Evolutionary conservation across 192 early-diverging fungal species (phyloP).

Genomic region (Coemansia sp.): DNA sequence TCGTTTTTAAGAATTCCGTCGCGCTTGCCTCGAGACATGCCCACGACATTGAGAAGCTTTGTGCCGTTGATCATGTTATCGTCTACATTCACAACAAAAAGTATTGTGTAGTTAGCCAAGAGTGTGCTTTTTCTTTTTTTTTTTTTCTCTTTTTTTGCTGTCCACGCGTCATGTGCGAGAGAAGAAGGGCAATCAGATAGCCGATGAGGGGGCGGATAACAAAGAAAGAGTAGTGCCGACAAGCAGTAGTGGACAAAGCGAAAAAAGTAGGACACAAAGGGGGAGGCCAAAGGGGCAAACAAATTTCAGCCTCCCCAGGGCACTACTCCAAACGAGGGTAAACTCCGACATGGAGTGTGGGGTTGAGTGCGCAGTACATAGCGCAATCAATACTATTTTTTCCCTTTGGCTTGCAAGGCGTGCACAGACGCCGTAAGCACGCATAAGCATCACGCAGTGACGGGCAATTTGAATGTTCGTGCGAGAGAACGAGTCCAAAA

Average conservation of each 20-base stretch:
- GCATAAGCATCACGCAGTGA: constrained; percentile 20
- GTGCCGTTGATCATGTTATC: constrained; percentile 89
- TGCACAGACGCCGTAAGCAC: constrained; percentile 17
- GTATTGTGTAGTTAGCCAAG: constrained; percentile 2
- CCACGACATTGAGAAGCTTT: constrained; percentile 83
- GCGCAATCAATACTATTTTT: constrained; percentile 1
- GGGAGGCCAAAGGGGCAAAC: not conserved
- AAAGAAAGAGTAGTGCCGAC: constrained; percentile 4
- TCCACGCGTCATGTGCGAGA: constrained; percentile 4
- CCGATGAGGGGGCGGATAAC: constrained; percentile 7
- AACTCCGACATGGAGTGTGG: not conserved
- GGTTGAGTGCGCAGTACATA: constrained; percentile 4
- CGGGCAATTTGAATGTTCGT: not conserved
- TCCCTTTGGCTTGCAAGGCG: constrained; percentile 1
- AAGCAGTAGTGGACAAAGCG: constrained; percentile 1
- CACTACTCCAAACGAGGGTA: constrained; percentile 2
- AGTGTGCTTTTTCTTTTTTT: not conserved
- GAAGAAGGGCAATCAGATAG: constrained; percentile 11
- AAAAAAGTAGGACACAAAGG: not conserved
- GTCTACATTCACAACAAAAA: constrained; percentile 57
- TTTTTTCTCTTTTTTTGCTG: not conserved
- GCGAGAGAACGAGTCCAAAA: too few relatives aligned
- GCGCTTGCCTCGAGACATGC: constrained; percentile 85
- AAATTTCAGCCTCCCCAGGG: constrained; percentile 6
- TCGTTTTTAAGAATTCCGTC: constrained; percentile 88